These are phyloP conservation scores for Pulveroboletus sp. DNA, from an alignment of 768 basidiomycete species.

Conservation along the genomic window DNA sequence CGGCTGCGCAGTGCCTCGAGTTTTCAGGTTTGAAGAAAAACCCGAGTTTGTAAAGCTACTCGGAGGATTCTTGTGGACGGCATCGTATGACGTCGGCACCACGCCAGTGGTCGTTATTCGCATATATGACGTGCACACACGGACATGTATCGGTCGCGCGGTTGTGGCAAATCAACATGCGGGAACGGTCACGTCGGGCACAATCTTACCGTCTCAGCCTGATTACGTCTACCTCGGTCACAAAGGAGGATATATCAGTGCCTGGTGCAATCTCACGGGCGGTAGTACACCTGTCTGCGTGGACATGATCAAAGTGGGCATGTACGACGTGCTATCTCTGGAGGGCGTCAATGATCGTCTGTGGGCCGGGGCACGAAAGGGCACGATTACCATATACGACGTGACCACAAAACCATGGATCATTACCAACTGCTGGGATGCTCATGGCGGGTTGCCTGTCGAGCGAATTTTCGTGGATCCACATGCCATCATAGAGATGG, in stretches of 20 bases:
- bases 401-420: constrained; percentile 75
- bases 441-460: constrained; percentile 67
- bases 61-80: constrained; percentile 81
- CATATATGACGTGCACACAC: constrained; percentile 73
- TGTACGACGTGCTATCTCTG: constrained; percentile 76
- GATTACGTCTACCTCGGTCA: constrained; percentile 80
- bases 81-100: constrained; percentile 40
- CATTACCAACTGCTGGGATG: constrained; percentile 84
- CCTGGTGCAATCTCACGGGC: constrained; percentile 63
- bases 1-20: constrained; percentile 47
- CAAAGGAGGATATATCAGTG: constrained; percentile 82
- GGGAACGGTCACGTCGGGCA: constrained; percentile 79
- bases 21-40: constrained; percentile 72
- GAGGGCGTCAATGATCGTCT: constrained; percentile 80
- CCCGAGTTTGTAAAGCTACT: constrained; percentile 75
- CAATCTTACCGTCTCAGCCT: constrained; percentile 68
- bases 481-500: constrained; percentile 64
- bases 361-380: constrained; percentile 86
- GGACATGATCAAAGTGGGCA: constrained; percentile 75
- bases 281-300: constrained; percentile 62
- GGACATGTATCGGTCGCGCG: constrained; percentile 50
- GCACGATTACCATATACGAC: constrained; percentile 80
- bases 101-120: constrained; percentile 68
- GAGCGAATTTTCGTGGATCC: constrained; percentile 65
- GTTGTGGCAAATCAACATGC: constrained; percentile 65